Evolutionary conservation across 345 rosid genomes (phyloP), one percentile per base, ranked within the genome.

Genomic region (Trapa incisa): DNA sequence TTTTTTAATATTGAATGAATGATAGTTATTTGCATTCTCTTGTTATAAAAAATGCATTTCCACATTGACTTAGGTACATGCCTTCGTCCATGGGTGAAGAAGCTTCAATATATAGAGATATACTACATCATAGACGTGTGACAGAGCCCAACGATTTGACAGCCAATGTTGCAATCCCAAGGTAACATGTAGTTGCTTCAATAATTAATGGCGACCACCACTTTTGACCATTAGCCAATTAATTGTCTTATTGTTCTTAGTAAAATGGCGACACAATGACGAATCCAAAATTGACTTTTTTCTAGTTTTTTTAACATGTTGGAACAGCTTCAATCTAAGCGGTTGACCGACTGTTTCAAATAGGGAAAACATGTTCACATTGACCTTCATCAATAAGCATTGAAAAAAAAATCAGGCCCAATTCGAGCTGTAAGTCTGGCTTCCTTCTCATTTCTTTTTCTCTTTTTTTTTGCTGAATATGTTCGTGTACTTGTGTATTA

Each of bases 381-480:
- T 76, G 86, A 82, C 84, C 82, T 74, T 70, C 70, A 78, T n/a
- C 1, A 42, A 3, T 56, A 58, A 68, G 61, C 61, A 22, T 2
- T 41, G 2, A 8, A 41, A 41, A 41, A 41, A 41, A 41, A 41
- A 41, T 8, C 61, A 42, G 65, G 70, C 75, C 47, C 47, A 66
- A 63, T 68, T 53, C 12, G 37, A 13, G 11, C 65, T 52, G 29
- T 52, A 9, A 52, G 6, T 16, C 22, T 22, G 29, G 17, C 57
- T 14, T 52, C 29, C 56, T 52, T 52, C 6, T 14, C 16, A 22
- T 22, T 22, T 22, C 29, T 8, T 29, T 52, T 52, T 47, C 3
- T 47, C 16, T 47, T 3, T 47, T 47, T 47, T 47, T 47, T 47
- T 12, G 53, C 53, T 47, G 12, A 47, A 47, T 47, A 15, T 47